These are phyloP conservation scores for Phytophthora cryptogea DNA, from an alignment of 352 stramenopile species.

Conservation along the genomic window DNA sequence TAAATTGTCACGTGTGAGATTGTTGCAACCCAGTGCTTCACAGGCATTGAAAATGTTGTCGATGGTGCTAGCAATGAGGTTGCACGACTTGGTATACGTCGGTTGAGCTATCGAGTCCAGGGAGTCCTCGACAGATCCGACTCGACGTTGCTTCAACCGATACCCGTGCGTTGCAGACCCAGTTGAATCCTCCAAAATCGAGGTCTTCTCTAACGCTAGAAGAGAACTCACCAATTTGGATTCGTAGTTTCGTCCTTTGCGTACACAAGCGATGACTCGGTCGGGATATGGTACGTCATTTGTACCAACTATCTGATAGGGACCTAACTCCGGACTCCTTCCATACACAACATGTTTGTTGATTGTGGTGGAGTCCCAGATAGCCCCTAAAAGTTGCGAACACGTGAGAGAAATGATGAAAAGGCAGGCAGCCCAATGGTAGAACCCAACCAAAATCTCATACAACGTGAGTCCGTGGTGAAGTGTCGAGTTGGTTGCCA, in stretches of 20 bases:
- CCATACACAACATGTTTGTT: constrained; percentile 19
- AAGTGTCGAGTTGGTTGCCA: no score
- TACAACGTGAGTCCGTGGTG: constrained; percentile 1
- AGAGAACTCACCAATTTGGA: constrained; percentile 39
- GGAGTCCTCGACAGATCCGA: constrained; percentile 30
- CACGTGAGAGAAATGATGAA: constrained; percentile 41
- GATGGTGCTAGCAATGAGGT: constrained; percentile 24
- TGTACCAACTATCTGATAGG: constrained; percentile 30
- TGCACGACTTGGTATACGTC: constrained; percentile 5
- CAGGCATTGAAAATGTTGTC: constrained; percentile 28
- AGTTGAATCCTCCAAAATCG: constrained; percentile 22
- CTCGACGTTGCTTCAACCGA: constrained; percentile 14
- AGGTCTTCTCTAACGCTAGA: constrained; percentile 10
- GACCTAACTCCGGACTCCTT: constrained; percentile 8
- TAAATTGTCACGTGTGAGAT: constrained; percentile 33
- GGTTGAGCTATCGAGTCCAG: constrained; percentile 14
- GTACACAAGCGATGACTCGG: constrained; percentile 44
- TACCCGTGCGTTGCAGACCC: constrained; percentile 22
- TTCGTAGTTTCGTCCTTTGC: constrained; percentile 27
- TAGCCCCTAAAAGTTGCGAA: constrained; percentile 38
- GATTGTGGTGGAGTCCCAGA: constrained; percentile 26
- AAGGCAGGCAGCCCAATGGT: constrained; percentile 31
- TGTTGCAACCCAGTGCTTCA: constrained; percentile 17
- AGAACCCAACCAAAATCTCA: constrained; percentile 12
- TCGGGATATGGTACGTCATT: constrained; percentile 58